Conservation (phyloP, 495 filamentous ascomycete genomes). For the Penicillium odoratum region DNA sequence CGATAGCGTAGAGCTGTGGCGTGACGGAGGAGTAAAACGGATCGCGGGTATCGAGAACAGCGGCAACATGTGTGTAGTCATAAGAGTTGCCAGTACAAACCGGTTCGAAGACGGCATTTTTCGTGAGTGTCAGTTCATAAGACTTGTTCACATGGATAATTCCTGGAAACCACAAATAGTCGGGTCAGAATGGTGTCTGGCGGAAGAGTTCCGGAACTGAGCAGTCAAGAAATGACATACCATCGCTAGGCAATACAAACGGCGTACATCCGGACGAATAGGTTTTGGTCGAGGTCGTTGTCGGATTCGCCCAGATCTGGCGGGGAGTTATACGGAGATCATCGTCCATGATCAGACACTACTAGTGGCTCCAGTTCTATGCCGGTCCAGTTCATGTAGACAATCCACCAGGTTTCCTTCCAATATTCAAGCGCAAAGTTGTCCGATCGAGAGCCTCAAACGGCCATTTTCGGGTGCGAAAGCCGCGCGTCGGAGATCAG, state of each 20-base stretch:
- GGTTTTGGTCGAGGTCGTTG: conserved; percentile 37
- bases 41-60: conserved; percentile 63
- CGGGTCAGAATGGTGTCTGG: not conserved
- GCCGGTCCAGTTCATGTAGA: conserved; percentile 28
- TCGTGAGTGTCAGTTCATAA: conserved; percentile 58
- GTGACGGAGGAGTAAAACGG: conserved; percentile 92
- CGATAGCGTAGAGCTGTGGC: conserved; percentile 88
- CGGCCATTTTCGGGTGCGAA: conserved; percentile 16
- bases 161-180: conserved; percentile 31
- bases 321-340: conserved; percentile 40
- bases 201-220: not conserved
- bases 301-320: conserved; percentile 56
- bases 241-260: conserved; percentile 58
- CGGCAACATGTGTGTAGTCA: conserved; percentile 32
- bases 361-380: conserved; percentile 23
- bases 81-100: conserved; percentile 50
- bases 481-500: conserved; percentile 1
- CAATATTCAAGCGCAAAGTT: conserved; percentile 1
- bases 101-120: conserved; percentile 63
- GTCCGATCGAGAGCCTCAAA: conserved; percentile 4
- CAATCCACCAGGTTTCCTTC: conserved; percentile 11
- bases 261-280: conserved; percentile 57
- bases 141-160: conserved; percentile 58
- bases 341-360: conserved; percentile 39
- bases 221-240: conserved; percentile 29